Base-by-base conservation (phyloP, 1,284 basidiomycete species). In the Ustilago curta region DNA sequence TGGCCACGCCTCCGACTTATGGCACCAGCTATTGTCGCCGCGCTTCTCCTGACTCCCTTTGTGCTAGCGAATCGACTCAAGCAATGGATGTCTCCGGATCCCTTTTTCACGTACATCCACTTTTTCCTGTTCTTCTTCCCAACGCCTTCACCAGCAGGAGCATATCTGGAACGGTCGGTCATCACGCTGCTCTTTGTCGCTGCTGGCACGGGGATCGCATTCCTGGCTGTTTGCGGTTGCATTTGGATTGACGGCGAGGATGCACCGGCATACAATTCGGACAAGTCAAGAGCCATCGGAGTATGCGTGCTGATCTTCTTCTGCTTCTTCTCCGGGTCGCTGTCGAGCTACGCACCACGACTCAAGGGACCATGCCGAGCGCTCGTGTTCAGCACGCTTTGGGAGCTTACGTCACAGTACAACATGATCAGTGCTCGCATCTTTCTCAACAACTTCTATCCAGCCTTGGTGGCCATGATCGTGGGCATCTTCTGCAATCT, bases 91-190 rank as follows among this genome's bases (percentile, higher is more conserved):
- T 75, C 76, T 12, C 53, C 44, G 2, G 52, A 61, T 19, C 66
- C 72, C 12, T 80, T 73, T 49, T 71, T 79, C 35, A 48, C 55
- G 47, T 77, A 66, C 52, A 61, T 67, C 57, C 70, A 59, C 59
- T 67, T 52, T 32, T 54, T 68, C 48, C 71, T 81, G 23, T 81
- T 81, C 62, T 80, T 83, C 67, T 83, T 71, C 23, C 81, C 82
- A 0, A 65, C 66, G 0, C 69, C 68, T 2, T 64, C 57, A 25
- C 71, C 78, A 3, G 56, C 80, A 27, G 81, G 79, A 16, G 62
- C 71, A 12, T 80, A 76, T 39, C 21, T 83, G 16, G 78, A 83
- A 49, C 47, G 55, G 1, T 74, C 75, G 9, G 31, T 79, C 37
- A 63, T 83, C 25, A 63, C 67, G 8, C 37, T 82, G 16, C 11